phyloP scores from a whole-genome alignment of 768 basidiomycete species.

The Mycena olivaceomarginata region DNA sequence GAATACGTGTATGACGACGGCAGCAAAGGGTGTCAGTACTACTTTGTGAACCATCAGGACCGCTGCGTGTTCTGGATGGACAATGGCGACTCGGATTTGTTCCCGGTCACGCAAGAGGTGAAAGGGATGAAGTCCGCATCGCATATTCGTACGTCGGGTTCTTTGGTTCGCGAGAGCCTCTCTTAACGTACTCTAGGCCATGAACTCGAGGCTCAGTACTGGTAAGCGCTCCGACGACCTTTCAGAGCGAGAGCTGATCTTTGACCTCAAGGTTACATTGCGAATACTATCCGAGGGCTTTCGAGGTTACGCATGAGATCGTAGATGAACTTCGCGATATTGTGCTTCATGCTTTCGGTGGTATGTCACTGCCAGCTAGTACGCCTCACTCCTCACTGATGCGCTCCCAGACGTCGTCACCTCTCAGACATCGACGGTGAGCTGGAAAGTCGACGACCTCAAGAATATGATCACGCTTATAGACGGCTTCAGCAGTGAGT shows the following conservation, averaged over 20 bases:
- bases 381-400: neutral
- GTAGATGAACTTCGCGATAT: slow-evolving; percentile 61
- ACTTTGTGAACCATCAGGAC: slow-evolving; percentile 61
- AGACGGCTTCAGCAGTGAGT: slow-evolving; percentile 52
- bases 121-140: slow-evolving; percentile 59
- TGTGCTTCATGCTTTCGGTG: slow-evolving; percentile 58
- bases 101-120: slow-evolving; percentile 54
- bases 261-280: slow-evolving; percentile 56
- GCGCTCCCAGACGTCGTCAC: slow-evolving; percentile 59
- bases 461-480: slow-evolving; percentile 59
- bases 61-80: slow-evolving; percentile 76
- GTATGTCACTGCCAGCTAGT: neutral
- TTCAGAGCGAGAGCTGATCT: neutral
- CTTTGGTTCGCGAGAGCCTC: neutral
- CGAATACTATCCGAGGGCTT: slow-evolving; percentile 56
- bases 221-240: slow-evolving; percentile 50
- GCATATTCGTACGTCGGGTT: slow-evolving; percentile 61
- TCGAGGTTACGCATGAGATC: slow-evolving; percentile 48
- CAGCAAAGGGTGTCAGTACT: slow-evolving; percentile 45
- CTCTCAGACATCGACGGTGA: slow-evolving; percentile 59
- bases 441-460: slow-evolving; percentile 53
- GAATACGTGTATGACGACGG: slow-evolving; percentile 51
- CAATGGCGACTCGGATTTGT: slow-evolving; percentile 55
- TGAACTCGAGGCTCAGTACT: slow-evolving; percentile 64
- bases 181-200: slow-evolving; percentile 51